Percentiles rank a stretch among this genome's conserved stretches.
Evolutionary conservation across 441 rosid genomes (phyloP).

Genomic region (Melastoma candidum): DNA sequence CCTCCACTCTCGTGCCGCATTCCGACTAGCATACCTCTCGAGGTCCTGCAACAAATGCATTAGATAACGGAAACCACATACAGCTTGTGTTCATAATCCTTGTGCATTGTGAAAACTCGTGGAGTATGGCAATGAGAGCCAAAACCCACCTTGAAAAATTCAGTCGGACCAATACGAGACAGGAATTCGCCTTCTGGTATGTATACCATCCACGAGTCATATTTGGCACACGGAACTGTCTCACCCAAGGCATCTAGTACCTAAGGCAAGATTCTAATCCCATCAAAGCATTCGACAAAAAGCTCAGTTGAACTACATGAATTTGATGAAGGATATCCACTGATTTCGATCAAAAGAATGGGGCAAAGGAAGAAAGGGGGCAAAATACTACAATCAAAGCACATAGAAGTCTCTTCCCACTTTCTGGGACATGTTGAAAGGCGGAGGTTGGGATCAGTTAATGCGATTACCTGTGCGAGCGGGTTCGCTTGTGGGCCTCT

Average conservation of each 20-base stretch:
- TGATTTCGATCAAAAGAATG: too few species aligned
- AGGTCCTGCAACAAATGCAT: constrained; percentile 50
- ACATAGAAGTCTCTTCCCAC: not conserved
- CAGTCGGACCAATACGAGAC: constrained; percentile 88
- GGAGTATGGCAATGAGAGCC: not conserved
- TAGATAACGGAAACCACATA: constrained; percentile 1
- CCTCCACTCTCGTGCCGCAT: constrained; percentile 77
- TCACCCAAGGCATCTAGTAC: constrained; percentile 87
- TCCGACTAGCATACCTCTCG: constrained; percentile 60
- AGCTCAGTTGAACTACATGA: too few species aligned
- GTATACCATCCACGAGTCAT: constrained; percentile 96
- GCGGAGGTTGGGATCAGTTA: not conserved
- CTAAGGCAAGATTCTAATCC: constrained; percentile 24
- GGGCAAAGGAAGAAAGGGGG: too few species aligned
- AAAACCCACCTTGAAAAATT: constrained; percentile 63
- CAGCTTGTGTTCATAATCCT: not conserved
- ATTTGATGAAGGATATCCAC: too few species aligned
- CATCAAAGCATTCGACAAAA: not conserved
- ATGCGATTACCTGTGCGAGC: constrained; percentile 62
- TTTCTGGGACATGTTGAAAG: not conserved
- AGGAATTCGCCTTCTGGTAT: constrained; percentile 88
- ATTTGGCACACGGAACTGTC: constrained; percentile 61
- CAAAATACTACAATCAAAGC: not conserved
- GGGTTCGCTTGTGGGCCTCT: constrained; percentile 90
- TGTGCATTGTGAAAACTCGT: not conserved